Evolutionary conservation across 2,329 filamentous ascomycete species (phyloP).

Genomic region (Beauveria australis): DNA sequence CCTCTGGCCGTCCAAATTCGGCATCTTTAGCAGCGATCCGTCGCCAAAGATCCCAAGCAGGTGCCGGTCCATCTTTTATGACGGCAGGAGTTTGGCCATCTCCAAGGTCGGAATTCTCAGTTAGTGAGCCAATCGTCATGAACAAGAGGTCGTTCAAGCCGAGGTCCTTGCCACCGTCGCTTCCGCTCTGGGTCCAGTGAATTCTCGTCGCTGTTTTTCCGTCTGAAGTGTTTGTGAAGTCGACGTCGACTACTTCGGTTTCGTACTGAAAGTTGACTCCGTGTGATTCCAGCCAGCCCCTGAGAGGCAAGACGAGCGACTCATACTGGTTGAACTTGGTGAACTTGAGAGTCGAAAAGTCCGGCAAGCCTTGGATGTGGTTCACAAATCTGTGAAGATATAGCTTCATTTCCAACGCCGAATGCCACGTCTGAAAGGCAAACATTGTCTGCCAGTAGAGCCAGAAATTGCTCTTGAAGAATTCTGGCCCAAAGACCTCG

Average conservation of each 20-base stretch:
- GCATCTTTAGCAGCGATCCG: not conserved
- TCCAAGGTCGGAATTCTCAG: not conserved
- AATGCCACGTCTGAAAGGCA: conserved; percentile 21
- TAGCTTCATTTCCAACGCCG: conserved; percentile 32
- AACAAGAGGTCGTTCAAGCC: not conserved
- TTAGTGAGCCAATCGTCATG: not conserved
- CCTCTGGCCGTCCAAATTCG: not conserved
- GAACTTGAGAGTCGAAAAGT: not conserved
- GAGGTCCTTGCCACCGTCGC: not conserved
- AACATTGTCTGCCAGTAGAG: not conserved
- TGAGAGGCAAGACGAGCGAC: not conserved
- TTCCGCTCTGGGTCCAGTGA: not conserved
- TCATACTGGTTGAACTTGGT: not conserved
- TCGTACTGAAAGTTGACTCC: not conserved
- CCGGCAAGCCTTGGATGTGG: not conserved
- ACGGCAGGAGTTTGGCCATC: not conserved
- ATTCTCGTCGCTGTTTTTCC: not conserved
- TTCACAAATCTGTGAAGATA: not conserved
- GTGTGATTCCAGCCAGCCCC: not conserved
- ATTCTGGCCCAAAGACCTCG: not conserved
- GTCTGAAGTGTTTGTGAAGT: not conserved
- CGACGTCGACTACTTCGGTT: not conserved
- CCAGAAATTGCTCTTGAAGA: not conserved
- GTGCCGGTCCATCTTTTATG: not conserved
- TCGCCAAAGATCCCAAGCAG: not conserved